These are phyloP conservation scores for Bipolaris victoriae DNA, from an alignment of 2,329 filamentous ascomycete genomes.

Conservation along the genomic window DNA sequence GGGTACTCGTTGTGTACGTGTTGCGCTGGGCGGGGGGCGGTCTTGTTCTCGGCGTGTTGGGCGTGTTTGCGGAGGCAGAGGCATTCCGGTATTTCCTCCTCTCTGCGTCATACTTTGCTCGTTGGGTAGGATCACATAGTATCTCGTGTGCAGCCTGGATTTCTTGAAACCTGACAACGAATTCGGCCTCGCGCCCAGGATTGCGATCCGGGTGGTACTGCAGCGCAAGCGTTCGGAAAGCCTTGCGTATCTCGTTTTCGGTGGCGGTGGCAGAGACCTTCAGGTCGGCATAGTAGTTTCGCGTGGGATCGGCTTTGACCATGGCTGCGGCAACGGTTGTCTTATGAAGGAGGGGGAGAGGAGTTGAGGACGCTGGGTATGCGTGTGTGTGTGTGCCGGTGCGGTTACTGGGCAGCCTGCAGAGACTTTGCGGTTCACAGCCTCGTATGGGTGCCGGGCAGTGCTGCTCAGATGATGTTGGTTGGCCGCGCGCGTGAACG, in stretches of 20 bases:
- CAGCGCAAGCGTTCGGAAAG: conserved; percentile 83
- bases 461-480: conserved; percentile 45
- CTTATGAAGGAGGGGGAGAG: not conserved
- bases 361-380: not conserved
- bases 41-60: conserved; percentile 49
- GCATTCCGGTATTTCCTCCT: conserved; percentile 54
- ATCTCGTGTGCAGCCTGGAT: conserved; percentile 89
- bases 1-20: conserved; percentile 49
- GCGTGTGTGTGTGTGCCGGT: conserved; percentile 28
- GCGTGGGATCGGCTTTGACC: conserved; percentile 70
- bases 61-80: conserved; percentile 45
- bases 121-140: conserved; percentile 64
- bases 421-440: conserved; percentile 20
- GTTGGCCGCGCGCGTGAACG: conserved; percentile 33
- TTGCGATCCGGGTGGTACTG: conserved; percentile 91
- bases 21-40: conserved; percentile 54
- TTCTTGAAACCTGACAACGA: conserved; percentile 80
- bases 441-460: conserved; percentile 35
- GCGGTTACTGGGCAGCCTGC: conserved; percentile 11
- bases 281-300: conserved; percentile 86
- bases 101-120: conserved; percentile 68
- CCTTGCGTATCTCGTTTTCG: conserved; percentile 79
- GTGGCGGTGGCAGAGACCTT: conserved; percentile 72
- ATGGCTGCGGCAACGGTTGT: conserved; percentile 50
- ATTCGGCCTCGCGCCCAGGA: conserved; percentile 78